phyloP scores from a whole-genome alignment of 495 filamentous ascomycete species.

The Xylaria longipes region DNA sequence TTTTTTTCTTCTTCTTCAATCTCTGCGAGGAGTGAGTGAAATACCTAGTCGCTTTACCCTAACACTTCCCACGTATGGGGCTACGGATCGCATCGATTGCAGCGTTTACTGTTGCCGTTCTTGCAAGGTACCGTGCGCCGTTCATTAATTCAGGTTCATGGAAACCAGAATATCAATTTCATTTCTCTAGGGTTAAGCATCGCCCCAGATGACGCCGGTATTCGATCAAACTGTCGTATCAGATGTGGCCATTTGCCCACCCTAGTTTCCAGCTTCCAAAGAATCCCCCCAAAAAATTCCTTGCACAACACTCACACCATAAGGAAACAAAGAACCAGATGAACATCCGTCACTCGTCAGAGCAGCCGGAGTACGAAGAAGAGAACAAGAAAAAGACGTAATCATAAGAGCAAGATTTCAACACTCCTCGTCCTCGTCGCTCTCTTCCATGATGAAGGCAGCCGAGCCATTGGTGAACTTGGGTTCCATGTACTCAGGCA shows the following conservation, averaged over 20 bases:
- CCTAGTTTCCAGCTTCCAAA: neutral
- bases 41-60: neutral
- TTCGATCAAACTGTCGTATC: neutral
- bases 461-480: conserved; percentile 54
- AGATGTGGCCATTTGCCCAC: neutral
- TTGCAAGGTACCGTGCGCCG: neutral
- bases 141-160: neutral
- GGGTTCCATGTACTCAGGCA: conserved; percentile 48
- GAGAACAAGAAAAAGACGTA: neutral
- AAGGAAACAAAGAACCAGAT: neutral
- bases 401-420: neutral
- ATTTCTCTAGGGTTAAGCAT: neutral
- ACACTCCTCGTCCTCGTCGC: conserved; percentile 32
- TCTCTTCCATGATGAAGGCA: conserved; percentile 49
- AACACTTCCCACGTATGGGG: neutral
- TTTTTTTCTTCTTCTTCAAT: too few relatives aligned
- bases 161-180: neutral
- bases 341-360: neutral
- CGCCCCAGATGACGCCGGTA: too few relatives aligned
- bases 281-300: neutral
- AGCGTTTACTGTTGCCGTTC: neutral
- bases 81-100: neutral
- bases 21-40: neutral
- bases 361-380: neutral
- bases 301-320: neutral